Evolutionary conservation across 1,139 yeast species (phyloP), one percentile per base, ranked within the genome.

Genomic region (Blastobotrys illinoisensis): DNA sequence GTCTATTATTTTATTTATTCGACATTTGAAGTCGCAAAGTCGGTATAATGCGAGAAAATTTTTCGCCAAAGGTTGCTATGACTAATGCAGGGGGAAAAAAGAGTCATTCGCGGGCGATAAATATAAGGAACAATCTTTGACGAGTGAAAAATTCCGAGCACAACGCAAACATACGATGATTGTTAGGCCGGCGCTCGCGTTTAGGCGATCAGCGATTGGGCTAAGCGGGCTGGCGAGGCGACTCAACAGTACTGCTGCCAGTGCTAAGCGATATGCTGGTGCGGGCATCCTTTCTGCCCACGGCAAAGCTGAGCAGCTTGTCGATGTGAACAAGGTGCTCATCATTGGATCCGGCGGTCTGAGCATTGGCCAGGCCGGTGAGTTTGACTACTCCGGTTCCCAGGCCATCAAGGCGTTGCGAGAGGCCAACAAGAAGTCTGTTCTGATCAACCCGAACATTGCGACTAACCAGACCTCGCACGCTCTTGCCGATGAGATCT

Each of bases 361-460:
- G 58, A 88, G 97, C 53, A 93, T 93, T 69, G 99, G 99, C 56
- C 99, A 93, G 74, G 99, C 99, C 49, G 99, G 99, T 66, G 99
- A 93, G 74, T 93, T 93, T 65, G 99, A 93, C 72, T 93, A 93
- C 74, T 88, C 97, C 45, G 56, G 56, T 5, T 51, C 56, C 19
- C 56, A 54, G 43, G 56, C 56, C 14, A 54, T 54, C 49, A 75
- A 75, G 65, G 99, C 99, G 55, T 81, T 93, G 76, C 91, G 89
- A 72, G 98, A 93, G 78, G 98, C 90, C 75, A 97, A 97, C 63
- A 93, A 90, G 64, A 87, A 90, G 78, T 89, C 98, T 54, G 86
- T 93, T 63, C 81, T 93, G 71, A 91, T 93, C 71, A 93, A 93
- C 73, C 99, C 99, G 58, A 93, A 93, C 73, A 93, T 93, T 71